Evolutionary conservation across 495 filamentous ascomycete species (phyloP), one percentile per base, ranked within the genome.

Genomic region (Penicillium odoratum): DNA sequence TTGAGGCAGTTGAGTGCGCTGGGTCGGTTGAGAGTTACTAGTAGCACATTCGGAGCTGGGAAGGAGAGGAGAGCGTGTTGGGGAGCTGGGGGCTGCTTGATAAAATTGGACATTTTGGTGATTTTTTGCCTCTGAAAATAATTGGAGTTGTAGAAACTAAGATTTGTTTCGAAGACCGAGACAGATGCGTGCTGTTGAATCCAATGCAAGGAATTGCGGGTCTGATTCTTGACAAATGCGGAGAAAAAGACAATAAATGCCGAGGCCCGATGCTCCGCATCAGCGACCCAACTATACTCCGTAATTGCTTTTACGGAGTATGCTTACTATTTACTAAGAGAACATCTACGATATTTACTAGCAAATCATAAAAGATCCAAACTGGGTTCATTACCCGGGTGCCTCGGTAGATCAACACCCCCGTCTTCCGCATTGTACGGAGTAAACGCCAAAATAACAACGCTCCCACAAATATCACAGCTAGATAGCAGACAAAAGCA

Each of bases 1-100:
- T 80, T 60, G 79, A 83, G 74, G 73, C 78, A 64, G 74, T 83
- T 72, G 69, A 84, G 72, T 54, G 72, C 65, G 29, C 67, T 62
- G 13, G 78, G 78, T 15, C 80, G 71, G 57, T 73, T 71, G 47
- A 82, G 76, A 0, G 78, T 82, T 33, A 80, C 72, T 31, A 80
- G 71, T 61, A 81, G 69, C 69, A 78, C 66, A 58, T 76, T 71
- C n/a, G 77, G 75, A 56, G 70, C 62, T 53, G 79, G 80, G 66
- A 74, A 79, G 55, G 72, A 63, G 61, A 81, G 72, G 42, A 60
- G 55, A 48, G 67, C 68, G 64, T 72, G 61, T 64, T 73, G 58
- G 7, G 74, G 66, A 44, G 63, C 55, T 48, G 77, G 77, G 10
- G 76, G 79, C 33, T 67, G 68, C 48, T 42, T 74, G 53, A 61